Evolutionary conservation across 371 early-diverging fungal genomes (phyloP), one percentile per base, ranked within the genome.

Genomic region (Mucor indicus): DNA sequence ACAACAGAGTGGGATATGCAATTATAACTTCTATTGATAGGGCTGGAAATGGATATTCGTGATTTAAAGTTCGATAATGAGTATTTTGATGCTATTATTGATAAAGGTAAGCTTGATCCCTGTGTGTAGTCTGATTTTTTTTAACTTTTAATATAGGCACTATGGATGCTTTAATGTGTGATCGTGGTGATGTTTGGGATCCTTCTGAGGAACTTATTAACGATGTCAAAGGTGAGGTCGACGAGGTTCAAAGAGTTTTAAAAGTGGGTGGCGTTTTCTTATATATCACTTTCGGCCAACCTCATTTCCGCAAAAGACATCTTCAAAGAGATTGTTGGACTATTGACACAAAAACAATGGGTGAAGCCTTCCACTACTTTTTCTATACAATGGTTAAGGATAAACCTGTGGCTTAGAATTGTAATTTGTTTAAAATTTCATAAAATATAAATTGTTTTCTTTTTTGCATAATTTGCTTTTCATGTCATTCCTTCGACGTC

Each of bases 251-350:
- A 21, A 67, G 85, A 17, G 83, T 84, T n/a, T 73, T 93, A 45
- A 87, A 85, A 41, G 67, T 79, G 6, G 85, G 82, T 4, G 94
- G 93, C 30, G 62, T 69, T 30, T 93, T 94, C 56, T 62, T 93
- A 22, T 92, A 93, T 55, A 87, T 93, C 44, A 92, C 94, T 0
- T 93, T 91, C 75, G 90, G 89, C 11, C 93, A 92, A 60, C 94
- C 94, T 42, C 94, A 92, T 57, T 93, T 93, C 61, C 80, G 92
- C 42, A 81, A 77, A 59, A 65, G 82, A 48, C 85, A 89, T 55
- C 65, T 91, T 37, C 76, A 77, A 55, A 74, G 90, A 48, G 77
- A 77, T 9, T 79, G 79, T 48, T 89, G 87, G 88, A 66, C 75
- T 6, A 64, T 90, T 16, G 64, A 84, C 30, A 66, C 75, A 24